Conservation (phyloP, 345 rosid genomes). For the Bruguiera parviflora region DNA sequence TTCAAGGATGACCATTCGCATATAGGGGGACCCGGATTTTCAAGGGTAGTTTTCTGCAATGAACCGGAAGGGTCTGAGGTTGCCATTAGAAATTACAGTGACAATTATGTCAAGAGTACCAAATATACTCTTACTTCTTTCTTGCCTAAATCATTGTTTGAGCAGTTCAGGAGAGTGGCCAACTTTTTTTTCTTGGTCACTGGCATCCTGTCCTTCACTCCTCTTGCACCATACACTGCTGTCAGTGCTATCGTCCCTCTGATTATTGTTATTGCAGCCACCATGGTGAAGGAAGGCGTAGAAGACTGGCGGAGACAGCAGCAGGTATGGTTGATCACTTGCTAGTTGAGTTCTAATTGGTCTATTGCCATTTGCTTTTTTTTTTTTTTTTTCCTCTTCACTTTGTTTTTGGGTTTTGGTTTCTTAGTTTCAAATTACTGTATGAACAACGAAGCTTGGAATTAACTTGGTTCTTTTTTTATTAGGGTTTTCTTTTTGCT, state of each 20-base stretch:
- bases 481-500: too few relatives aligned
- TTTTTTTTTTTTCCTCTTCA: background rate
- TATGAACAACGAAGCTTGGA: too few relatives aligned
- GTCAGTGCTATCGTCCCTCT: slow-evolving; percentile 70
- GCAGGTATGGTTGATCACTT: slow-evolving; percentile 47
- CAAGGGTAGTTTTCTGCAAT: slow-evolving; percentile 74
- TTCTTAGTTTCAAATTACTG: too few relatives aligned
- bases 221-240: slow-evolving; percentile 70
- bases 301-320: slow-evolving; percentile 81
- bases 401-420: background rate
- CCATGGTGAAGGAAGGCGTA: slow-evolving; percentile 85
- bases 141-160: slow-evolving; percentile 90
- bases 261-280: slow-evolving; percentile 63
- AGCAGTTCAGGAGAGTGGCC: slow-evolving; percentile 95
- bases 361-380: background rate
- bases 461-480: too few relatives aligned
- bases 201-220: slow-evolving; percentile 72
- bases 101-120: slow-evolving; percentile 69
- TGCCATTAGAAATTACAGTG: slow-evolving; percentile 41
- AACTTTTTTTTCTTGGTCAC: slow-evolving; percentile 76
- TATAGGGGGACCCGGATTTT: slow-evolving; percentile 81
- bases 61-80: slow-evolving; percentile 68
- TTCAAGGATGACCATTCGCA: slow-evolving; percentile 67
- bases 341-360: background rate
- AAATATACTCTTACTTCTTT: slow-evolving; percentile 74